A percentile compares a stretch with the other conserved stretches of the same genome.
These are phyloP conservation scores for Begonia fuchsioides DNA, from an alignment of 306 rosid genomes.

Conservation along the genomic window DNA sequence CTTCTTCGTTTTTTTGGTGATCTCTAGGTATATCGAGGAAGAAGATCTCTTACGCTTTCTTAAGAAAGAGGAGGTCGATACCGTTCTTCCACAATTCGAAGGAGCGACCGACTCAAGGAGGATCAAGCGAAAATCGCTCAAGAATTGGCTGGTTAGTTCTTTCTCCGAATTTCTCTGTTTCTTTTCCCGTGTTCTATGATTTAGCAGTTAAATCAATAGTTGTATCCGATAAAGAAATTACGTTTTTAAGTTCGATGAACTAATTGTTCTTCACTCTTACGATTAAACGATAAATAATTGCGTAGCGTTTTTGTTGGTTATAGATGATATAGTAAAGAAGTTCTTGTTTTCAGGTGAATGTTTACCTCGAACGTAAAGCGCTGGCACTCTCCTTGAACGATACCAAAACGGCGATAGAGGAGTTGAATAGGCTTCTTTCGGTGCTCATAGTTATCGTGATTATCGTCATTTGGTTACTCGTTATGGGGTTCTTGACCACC, in stretches of 20 bases:
- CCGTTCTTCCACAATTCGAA: conserved; percentile 52
- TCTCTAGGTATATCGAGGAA: conserved; percentile 49
- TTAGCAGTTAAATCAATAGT: no score
- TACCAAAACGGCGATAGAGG: conserved; percentile 72
- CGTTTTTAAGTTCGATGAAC: no score
- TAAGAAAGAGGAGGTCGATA: conserved; percentile 54
- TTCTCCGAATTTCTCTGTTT: not conserved
- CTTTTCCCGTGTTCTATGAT: not conserved
- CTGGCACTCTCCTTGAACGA: conserved; percentile 66
- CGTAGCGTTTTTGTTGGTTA: no score
- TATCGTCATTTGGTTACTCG: conserved; percentile 43
- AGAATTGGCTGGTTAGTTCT: conserved; percentile 62
- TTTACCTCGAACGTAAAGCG: conserved; percentile 61
- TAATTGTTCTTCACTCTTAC: no score
- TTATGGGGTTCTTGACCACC: conserved; percentile 68
- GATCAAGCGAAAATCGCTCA: conserved; percentile 57
- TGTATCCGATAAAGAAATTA: no score
- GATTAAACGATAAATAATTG: no score
- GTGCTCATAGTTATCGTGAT: conserved; percentile 23
- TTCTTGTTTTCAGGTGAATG: conserved; percentile 31
- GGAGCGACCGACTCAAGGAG: conserved; percentile 47
- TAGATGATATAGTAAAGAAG: no score
- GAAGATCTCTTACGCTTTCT: conserved; percentile 65
- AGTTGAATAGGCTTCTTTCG: conserved; percentile 54
- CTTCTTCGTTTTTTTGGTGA: not conserved